Base-by-base conservation (phyloP, 1,284 basidiomycete genomes). In the Ganoderma meredithae region DNA sequence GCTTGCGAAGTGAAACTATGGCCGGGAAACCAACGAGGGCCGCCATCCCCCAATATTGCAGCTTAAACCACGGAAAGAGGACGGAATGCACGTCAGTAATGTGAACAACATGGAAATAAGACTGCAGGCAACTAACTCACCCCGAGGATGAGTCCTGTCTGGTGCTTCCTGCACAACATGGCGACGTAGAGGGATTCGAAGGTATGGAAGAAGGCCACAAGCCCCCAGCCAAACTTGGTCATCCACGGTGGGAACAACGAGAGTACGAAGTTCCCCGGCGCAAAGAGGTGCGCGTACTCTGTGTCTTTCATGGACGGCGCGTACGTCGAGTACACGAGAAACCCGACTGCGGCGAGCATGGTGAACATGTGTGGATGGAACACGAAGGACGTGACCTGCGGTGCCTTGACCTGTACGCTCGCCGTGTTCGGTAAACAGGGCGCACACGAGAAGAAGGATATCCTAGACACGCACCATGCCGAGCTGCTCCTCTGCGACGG, bases 401-500 rank as follows among this genome's bases (percentile, higher is more conserved):
- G 92, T 2, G 84, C 80, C 77, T 88, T 88, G 49, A 87, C 85
- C 91, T 93, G 70, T 17, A 15, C 36, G 3, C 1, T 7, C 27
- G 36, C 36, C 6, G 6, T 36, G 36, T 36, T 31, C 27, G 27
- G 27, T 31, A 31, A 31, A 31, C 27, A 31, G 27, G 27, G 3
- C 27, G 27, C 27, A 31, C 27, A 31, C 27, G 27, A 31, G 27
- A 3, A 3, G 27, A 1, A 31, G 27, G 56, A 36, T 33, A 7
- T n/a, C 10, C 8, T n/a, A 7, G 22, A 68, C 4, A 80, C 86
- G 60, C 67, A 92, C 93, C 90, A 92, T 93, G 36, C 91, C 91
- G 8, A 93, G 83, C 0, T 86, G 84, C 76, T 91, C 90, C 75
- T 93, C 90, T 0, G 91, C 90, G 40, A 90, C 82, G 0, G 86